Evolutionary conservation across 1,284 basidiomycete genomes (phyloP), one percentile per base, ranked within the genome.

Genomic region (Jaminaea rosea): DNA sequence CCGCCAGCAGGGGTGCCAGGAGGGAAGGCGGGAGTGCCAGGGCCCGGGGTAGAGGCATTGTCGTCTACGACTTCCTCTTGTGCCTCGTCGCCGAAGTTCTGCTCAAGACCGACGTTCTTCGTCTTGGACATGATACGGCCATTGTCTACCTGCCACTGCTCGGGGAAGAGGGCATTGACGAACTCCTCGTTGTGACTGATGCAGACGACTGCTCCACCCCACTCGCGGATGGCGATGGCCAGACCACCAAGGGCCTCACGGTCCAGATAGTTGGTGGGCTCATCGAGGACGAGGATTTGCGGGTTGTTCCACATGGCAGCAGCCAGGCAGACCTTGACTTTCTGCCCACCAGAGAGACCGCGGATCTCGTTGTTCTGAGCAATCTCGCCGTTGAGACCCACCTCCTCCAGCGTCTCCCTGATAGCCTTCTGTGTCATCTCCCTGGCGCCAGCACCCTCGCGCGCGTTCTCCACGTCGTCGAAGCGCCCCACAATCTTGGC

Each of bases 141-240:
- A 31, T 74, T 81, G 49, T 88, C 85, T 58, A 78, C 78, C 59
- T 76, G 53, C 80, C 80, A 81, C 71, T 90, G 82, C 84, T 77
- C 76, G 26, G 73, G 66, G 60, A 72, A 75, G 10, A 76, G 56
- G 21, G 69, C 67, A 36, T 54, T 58, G 19, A 75, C 65, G 52
- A 73, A 73, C 55, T 75, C 72, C 60, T 65, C 68, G 78, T 93
- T 93, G 79, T 96, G 92, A 52, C 90, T 94, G 74, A 97, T 96
- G 78, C 94, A 94, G 66, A 93, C 87, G 49, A 97, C 90, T 34
- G 91, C 93, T 60, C 92, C 92, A 55, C 83, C 84, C 92, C 92
- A 98, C 67, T 96, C 89, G 64, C 84, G 85, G 76, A 98, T 97
- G 28, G 94, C 93, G 36, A 93, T 85, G 34, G 93, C 91, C 32